Base-by-base conservation (phyloP, 495 filamentous ascomycete species). In the Polyplosphaeria fusca region DNA sequence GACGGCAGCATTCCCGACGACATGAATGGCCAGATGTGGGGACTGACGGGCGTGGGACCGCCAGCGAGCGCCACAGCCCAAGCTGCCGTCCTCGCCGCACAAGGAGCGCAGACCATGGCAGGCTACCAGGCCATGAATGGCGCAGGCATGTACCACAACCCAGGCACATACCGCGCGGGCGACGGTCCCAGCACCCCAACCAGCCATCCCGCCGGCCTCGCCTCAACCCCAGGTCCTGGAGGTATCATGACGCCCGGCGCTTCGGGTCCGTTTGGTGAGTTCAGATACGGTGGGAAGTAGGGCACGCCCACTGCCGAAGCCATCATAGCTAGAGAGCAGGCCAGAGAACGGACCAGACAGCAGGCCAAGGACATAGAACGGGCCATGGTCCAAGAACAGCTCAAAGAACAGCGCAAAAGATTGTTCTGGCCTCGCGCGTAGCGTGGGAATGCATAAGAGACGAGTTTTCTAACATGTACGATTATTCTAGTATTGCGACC, bases 21-120 rank as follows among this genome's bases (percentile, higher is more conserved):
- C 39, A 94, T 95, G 72, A 84, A 86, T 61, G 90, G 91, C 27
- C 91, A 92, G 67, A 86, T 96, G 57, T 96, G 90, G 88, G 91
- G 91, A 11, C 75, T 96, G 48, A 88, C 86, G 61, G 83, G 85
- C 76, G 63, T 80, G 69, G 72, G 77, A 13, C 77, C 68, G 60
- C 75, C 65, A 70, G 82, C 67, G 55, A 74, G 55, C 43, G 67
- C 66, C 61, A 73, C 73, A n/a, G 49, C 66, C 11, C 67, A 70
- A 24, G 60, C 62, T 12, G 70, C 69, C 20, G 67, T 68, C 16
- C 58, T 74, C 11, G 70, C 68, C 0, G 68, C 67, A 11, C 55
- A 65, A 24, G 63, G 64, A 14, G 30, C 32, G n/a, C 44, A 44
- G 35, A 38, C 5, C 13, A 35, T 55, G 20, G 22, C 51, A 3